Evolutionary conservation across 2,329 filamentous ascomycete species (phyloP).

Genomic region (Monilinia polystroma): DNA sequence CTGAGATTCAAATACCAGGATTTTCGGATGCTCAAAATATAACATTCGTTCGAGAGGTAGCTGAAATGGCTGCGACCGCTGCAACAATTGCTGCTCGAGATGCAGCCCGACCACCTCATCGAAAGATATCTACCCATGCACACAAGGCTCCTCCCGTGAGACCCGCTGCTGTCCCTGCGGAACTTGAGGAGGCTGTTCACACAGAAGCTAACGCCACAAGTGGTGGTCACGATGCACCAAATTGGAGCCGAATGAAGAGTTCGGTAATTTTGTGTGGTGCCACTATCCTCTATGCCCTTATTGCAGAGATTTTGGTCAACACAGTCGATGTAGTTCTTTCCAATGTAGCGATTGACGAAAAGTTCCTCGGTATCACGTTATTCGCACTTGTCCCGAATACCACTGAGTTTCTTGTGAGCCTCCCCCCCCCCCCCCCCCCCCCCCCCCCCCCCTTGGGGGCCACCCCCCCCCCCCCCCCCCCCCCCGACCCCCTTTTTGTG

Average conservation of each 20-base stretch:
- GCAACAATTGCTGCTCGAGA: constrained; percentile 84
- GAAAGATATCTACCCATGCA: constrained; percentile 47
- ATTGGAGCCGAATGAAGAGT: constrained; percentile 93
- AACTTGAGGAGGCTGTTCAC: constrained; percentile 32
- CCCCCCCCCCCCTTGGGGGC: too few relatives aligned
- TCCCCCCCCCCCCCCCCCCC: constrained; percentile 23
- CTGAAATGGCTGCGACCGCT: constrained; percentile 90
- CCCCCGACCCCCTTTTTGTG: too few relatives aligned
- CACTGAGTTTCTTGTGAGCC: constrained; percentile 86
- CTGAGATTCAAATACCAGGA: constrained; percentile 59
- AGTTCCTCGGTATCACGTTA: constrained; percentile 93
- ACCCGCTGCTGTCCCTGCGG: constrained; percentile 40
- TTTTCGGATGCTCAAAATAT: constrained; percentile 81
- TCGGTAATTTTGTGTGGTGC: constrained; percentile 83
- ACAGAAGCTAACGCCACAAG: constrained; percentile 45
- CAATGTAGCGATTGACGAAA: constrained; percentile 89
- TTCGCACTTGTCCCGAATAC: constrained; percentile 98
- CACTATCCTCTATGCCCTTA: constrained; percentile 90
- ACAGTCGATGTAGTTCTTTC: constrained; percentile 96
- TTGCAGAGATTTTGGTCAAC: constrained; percentile 94
- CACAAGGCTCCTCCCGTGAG: constrained; percentile 36
- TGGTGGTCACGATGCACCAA: constrained; percentile 94
- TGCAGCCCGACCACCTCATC: constrained; percentile 54
- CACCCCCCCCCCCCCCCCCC: too few relatives aligned
- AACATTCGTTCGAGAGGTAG: constrained; percentile 78